Base-by-base conservation (phyloP, 257 asterid species). In the Salvia splendens region DNA sequence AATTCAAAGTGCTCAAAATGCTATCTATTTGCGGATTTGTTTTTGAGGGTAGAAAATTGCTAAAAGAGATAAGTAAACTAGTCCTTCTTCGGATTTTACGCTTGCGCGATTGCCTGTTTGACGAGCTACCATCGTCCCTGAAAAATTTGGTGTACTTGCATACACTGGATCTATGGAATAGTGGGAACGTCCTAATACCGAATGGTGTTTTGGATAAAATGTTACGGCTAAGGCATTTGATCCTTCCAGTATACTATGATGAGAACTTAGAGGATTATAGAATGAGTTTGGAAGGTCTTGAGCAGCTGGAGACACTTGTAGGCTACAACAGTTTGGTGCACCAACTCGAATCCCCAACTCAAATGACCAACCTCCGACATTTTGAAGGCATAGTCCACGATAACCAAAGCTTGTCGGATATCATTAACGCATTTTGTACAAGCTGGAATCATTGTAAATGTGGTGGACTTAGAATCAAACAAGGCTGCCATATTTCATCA, bases 201-300 rank as follows among this genome's bases (percentile, higher is more conserved):
- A 43, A 32, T 3, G 6, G 16, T 63, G 28, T 14, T 7, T 46
- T 64, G 14, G 14, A 32, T 6, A 32, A 15, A 0, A 7, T 64
- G 68, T 10, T 35, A 4, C 17, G 50, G 8, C 14, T 77, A 20
- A 72, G 17, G 51, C 50, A 49, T 17, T 41, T 77, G 54, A 0
- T 2, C 4, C 68, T 77, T 61, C 64, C 67, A 12, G 7, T 0
- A 0, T 56, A 17, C 16, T 5, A 8, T 16, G 15, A 0, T 12
- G 20, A n/a, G 16, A 1, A 20, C 1, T 20, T 5, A 2, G n/a
- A 8, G 36, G 50, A 41, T 3, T 46, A 58, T 14, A 3, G 7
- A 24, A 1, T 72, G 11, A 16, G 57, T 5, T 36, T 71, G 46
- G 40, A 54, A 5, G 63, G 63, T 12, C 28, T 53, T 3, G 9